Evolutionary conservation across 1,139 yeast species (phyloP).

Genomic region (Lodderomyces oxycetoniae): DNA sequence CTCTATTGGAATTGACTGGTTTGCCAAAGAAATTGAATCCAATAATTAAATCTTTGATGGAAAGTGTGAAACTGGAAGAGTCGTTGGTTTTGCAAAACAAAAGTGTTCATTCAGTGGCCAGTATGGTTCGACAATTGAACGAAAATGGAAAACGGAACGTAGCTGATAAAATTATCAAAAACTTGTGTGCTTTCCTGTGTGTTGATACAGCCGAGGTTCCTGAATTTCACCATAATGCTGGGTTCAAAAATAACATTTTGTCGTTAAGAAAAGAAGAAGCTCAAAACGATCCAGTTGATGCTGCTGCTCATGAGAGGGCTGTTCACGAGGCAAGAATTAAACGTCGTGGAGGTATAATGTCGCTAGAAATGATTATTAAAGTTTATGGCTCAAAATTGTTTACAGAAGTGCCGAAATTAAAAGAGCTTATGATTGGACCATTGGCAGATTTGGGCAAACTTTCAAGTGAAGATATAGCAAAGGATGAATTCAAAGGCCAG

Average conservation of each 20-base stretch:
- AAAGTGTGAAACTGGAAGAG: constrained; percentile 77
- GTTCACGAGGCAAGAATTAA: constrained; percentile 73
- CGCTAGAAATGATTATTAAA: constrained; percentile 54
- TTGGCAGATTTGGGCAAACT: constrained; percentile 31
- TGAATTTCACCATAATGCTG: constrained; percentile 70
- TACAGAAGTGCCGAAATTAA: constrained; percentile 61
- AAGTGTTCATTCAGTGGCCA: constrained; percentile 66
- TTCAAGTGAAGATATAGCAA: constrained; percentile 32
- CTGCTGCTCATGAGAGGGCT: constrained; percentile 57
- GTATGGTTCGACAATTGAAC: constrained; percentile 56
- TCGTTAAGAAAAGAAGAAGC: constrained; percentile 81
- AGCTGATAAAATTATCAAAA: constrained; percentile 83
- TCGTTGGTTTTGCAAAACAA: constrained; percentile 61
- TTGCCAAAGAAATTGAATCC: constrained; percentile 87
- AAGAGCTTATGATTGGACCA: constrained; percentile 65
- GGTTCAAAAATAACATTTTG: constrained; percentile 53
- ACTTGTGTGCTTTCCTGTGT: constrained; percentile 87
- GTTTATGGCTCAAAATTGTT: constrained; percentile 55
- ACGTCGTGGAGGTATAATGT: constrained; percentile 74
- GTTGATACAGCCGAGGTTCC: constrained; percentile 97
- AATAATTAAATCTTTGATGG: constrained; percentile 87
- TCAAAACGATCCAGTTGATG: constrained; percentile 62
- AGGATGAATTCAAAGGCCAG: constrained; percentile 62
- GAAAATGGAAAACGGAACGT: constrained; percentile 60
- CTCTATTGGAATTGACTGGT: constrained; percentile 56